Conservation (phyloP, 441 rosid genomes). For the Syzygium syzygioides region DNA sequence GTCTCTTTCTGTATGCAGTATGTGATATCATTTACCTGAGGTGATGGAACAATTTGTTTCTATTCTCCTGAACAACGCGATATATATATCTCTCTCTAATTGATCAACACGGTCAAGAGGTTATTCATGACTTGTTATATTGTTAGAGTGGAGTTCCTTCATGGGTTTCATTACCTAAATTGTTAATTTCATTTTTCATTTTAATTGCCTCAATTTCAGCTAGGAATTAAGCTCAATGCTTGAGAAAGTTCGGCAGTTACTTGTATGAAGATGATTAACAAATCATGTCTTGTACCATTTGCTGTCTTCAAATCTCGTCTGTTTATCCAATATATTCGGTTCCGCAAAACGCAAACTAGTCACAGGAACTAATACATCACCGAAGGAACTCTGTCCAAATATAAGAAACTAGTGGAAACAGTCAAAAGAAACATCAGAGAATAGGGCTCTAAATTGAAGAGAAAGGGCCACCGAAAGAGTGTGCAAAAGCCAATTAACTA, state of each 20-base stretch:
- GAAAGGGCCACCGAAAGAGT: not conserved
- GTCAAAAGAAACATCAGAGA: not conserved
- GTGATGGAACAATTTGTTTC: not conserved
- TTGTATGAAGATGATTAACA: not conserved
- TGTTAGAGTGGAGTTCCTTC: not conserved
- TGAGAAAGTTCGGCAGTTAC: not conserved
- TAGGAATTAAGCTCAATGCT: not conserved
- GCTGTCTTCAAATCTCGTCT: not conserved
- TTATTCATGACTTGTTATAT: not conserved
- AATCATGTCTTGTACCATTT: not conserved
- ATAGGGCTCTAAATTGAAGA: not conserved
- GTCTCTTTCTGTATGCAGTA: fast-evolving
- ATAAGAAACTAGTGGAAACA: not conserved
- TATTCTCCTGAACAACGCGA: not conserved
- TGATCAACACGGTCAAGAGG: not conserved
- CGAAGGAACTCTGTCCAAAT: not conserved
- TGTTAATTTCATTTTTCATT: not conserved
- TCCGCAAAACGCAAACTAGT: not conserved
- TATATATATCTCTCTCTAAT: not conserved
- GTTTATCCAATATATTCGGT: not conserved
- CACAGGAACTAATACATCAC: not conserved
- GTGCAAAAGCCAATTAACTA: not conserved
- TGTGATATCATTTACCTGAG: not conserved
- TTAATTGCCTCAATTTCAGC: not conserved
- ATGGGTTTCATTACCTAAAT: not conserved